A percentile compares a stretch with the other conserved stretches of the same genome.
Evolutionary conservation across 2,329 filamentous ascomycete species (phyloP).

Genomic region (Aspergillus pseudoglaucus): DNA sequence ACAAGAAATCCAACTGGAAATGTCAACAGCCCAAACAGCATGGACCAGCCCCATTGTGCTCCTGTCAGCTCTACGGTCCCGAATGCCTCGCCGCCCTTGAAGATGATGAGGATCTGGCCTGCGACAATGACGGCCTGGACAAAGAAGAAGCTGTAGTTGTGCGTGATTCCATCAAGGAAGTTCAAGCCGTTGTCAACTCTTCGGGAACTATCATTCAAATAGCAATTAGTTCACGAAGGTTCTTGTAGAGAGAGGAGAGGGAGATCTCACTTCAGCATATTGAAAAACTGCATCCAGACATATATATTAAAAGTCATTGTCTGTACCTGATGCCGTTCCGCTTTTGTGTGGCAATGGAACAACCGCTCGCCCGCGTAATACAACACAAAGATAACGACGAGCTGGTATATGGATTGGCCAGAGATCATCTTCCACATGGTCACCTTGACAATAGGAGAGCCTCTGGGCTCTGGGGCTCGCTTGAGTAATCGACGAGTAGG

Average conservation of each 20-base stretch:
- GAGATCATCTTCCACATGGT: slow-evolving; percentile 45
- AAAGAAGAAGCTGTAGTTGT: slow-evolving; percentile 46
- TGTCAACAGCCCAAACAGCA: slow-evolving; percentile 61
- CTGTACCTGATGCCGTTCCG: slow-evolving; percentile 20
- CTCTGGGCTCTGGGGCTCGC: slow-evolving; percentile 44
- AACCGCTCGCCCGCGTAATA: slow-evolving; percentile 41
- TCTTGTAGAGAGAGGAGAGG: too few relatives aligned
- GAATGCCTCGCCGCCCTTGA: slow-evolving; percentile 63
- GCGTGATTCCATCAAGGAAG: slow-evolving; percentile 37
- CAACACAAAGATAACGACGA: slow-evolving; percentile 35
- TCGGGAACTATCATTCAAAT: slow-evolving; percentile 17
- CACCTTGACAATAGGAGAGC: slow-evolving; percentile 38
- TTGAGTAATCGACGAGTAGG: slow-evolving; percentile 53
- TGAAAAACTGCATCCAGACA: slow-evolving; percentile 44
- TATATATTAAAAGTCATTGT: slow-evolving; percentile 41
- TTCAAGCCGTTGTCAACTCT: slow-evolving; percentile 41
- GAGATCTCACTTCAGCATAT: slow-evolving; percentile 38
- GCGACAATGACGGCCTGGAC: slow-evolving; percentile 62
- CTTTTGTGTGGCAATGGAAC: slow-evolving; percentile 20
- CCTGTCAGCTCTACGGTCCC: slow-evolving; percentile 55
- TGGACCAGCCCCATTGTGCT: slow-evolving; percentile 62
- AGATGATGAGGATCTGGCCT: slow-evolving; percentile 65
- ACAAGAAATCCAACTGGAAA: slow-evolving; percentile 58
- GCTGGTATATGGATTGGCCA: slow-evolving; percentile 38
- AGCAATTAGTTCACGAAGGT: too few relatives aligned